Evolutionary conservation across 2,329 filamentous ascomycete species (phyloP).

Genomic region (Ophiocordyceps australis): DNA sequence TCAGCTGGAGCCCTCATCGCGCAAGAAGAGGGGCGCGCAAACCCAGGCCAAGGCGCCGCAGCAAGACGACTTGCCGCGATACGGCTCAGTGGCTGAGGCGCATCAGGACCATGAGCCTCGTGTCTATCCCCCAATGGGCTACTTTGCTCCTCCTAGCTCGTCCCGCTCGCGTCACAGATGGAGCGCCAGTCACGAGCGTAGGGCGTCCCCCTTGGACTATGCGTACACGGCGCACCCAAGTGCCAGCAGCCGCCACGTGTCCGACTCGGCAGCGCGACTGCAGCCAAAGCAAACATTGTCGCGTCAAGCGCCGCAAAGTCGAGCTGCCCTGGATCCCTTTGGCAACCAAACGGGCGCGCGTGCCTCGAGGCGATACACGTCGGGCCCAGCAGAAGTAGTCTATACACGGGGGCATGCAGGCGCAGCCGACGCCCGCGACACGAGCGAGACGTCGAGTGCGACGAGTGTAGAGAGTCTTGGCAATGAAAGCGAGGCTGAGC

Average conservation of each 20-base stretch:
- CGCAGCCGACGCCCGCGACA: constrained; percentile 10
- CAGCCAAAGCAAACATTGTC: constrained; percentile 14
- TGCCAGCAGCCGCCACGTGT: constrained; percentile 20
- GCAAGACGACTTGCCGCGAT: constrained; percentile 18
- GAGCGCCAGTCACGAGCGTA: constrained; percentile 15
- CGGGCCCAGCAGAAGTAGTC: constrained; percentile 12
- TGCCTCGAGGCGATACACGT: constrained; percentile 17
- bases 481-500: constrained; percentile 12
- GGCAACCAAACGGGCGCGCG: constrained; percentile 31
- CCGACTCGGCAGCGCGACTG: constrained; percentile 19
- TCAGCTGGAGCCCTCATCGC: constrained; percentile 24
- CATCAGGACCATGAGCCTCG: constrained; percentile 15
- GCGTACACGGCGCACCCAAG: constrained; percentile 19
- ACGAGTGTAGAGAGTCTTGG: constrained; percentile 17
- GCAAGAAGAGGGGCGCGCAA: constrained; percentile 13
- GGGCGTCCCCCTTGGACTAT: constrained; percentile 25
- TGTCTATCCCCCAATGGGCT: constrained; percentile 28
- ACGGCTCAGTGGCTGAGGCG: constrained; percentile 18
- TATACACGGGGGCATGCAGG: constrained; percentile 9
- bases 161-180: constrained; percentile 22
- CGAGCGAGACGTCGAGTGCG: constrained; percentile 13
- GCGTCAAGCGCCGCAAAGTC: constrained; percentile 10
- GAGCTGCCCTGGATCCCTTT: constrained; percentile 25
- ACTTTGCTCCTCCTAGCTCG: constrained; percentile 27
- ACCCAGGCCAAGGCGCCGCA: constrained; percentile 5